Evolutionary conservation across 129 eudicot genomes (phyloP), one percentile per base, ranked within the genome.

Genomic region (Kitagawia praeruptora): DNA sequence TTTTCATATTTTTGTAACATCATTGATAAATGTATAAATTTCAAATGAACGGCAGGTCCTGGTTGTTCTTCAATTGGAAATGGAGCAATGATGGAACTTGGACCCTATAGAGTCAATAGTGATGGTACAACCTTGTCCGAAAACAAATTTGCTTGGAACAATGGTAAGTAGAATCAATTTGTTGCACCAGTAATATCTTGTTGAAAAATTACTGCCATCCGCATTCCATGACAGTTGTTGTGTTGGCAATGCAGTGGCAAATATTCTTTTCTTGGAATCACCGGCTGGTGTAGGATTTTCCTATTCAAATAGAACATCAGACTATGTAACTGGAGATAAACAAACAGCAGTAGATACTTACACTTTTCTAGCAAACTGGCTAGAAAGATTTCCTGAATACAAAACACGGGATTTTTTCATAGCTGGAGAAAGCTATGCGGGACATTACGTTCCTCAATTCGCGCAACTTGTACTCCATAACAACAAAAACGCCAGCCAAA

Each of bases 391-490:
- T 49, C 66, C 79, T 4, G 79, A 76, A 53, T 76, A 49, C 45
- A 76, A 51, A 34, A 76, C 61, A 23, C 41, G 45, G 23, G 66
- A 76, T 37, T 76, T 76, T 42, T 51, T 25, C 44, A 51, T 76
- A 18, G 69, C 79, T 18, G 79, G 79, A 34, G 79, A 76, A 64
- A 76, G 79, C 45, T 76, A 76, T 40, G 75, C 49, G 41, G 51
- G 87, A 9, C 89, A 87, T 77, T 84, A 84, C 73, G 49, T 79
- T 27, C 90, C 85, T 37, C 87, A 87, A 76, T 81, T 87, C 4
- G 86, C 87, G 0, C 82, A 84, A 14, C 75, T 87, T 2, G 80
- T 87, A 54, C 84, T 84, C 47, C 37, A 54, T 58, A 76, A 78
- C 71, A 87, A 87, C 80, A 74, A 72, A 53, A 79, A 78, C 39